Evolutionary conservation across 805 yeast genomes (phyloP), one percentile per base, ranked within the genome.

Genomic region (Monosporozyma aerobia): DNA sequence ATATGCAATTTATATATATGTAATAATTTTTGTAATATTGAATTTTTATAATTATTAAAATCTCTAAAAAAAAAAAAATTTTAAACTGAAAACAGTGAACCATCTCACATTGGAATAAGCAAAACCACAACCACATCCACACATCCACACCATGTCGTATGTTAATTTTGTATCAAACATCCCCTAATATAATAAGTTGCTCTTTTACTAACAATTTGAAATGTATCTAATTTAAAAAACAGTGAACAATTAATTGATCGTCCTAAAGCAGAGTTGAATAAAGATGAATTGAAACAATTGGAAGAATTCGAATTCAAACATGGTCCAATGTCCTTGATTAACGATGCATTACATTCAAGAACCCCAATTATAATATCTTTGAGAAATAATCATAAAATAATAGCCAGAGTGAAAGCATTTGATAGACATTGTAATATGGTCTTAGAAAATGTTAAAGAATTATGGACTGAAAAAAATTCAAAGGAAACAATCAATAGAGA

Each of bases 401-500:
- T 94, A 32, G 96, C 90, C 1, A 81, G 87, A 58, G 94, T 94
- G 49, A 87, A 87, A 63, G 97, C 98, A 0, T 94, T 90, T 68
- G 99, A 94, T 67, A 82, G 96, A 64, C 99, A 94, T 70, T 85
- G 96, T 57, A 94, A 94, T 69, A 80, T 94, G 86, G 84, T 94
- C 9, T 73, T 94, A 54, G 96, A 88, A 63, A 88, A 90, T 61
- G 97, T 92, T 37, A 89, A 87, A 67, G 99, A 94, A 64, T 73
- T 85, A 48, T 74, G 81, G 59, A 80, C 82, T 50, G 95, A 94
- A 5, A 85, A 84, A 63, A 81, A 80, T 59, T 83, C 85, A 51
- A 81, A 84, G 60, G 76, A 83, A 5, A 76, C 81, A 14, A 54
- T 61, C 2, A 74, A 84, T 53, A 77, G 79, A 58, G 94, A 87